phyloP scores from a whole-genome alignment of 2,329 filamentous ascomycete species.

The Aspergillus nomiae region DNA sequence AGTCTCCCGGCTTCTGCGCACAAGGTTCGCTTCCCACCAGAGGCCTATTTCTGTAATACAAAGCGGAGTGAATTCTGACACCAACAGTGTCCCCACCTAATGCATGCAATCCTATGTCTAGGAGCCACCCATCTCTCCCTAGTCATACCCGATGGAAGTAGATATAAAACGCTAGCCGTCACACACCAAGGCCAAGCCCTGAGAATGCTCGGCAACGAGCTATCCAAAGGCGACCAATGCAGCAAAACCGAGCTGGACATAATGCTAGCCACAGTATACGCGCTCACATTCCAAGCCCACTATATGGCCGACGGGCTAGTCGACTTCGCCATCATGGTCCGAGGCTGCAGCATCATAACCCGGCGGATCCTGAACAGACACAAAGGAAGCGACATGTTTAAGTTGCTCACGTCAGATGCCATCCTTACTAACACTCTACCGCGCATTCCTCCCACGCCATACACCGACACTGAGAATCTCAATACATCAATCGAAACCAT shows the following conservation, averaged over 20 bases:
- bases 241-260: slow-evolving; percentile 27
- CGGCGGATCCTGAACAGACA: slow-evolving; percentile 34
- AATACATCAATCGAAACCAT: slow-evolving; percentile 21
- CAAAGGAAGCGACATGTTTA: slow-evolving; percentile 20
- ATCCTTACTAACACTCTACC: slow-evolving; percentile 1
- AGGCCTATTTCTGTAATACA: background rate
- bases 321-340: slow-evolving; percentile 39
- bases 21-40: slow-evolving; percentile 3
- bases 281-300: slow-evolving; percentile 36
- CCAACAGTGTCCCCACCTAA: slow-evolving; percentile 59
- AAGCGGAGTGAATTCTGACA: background rate
- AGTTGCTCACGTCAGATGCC: slow-evolving; percentile 8
- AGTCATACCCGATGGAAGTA: slow-evolving; percentile 53
- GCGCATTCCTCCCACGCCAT: slow-evolving; percentile 10
- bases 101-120: slow-evolving; percentile 70
- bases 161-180: slow-evolving; percentile 61
- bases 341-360: slow-evolving; percentile 35
- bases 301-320: slow-evolving; percentile 36
- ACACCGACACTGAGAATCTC: slow-evolving; percentile 8
- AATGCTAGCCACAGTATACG: slow-evolving; percentile 37
- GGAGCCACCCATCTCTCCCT: slow-evolving; percentile 61
- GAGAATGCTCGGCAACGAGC: slow-evolving; percentile 59
- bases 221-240: slow-evolving; percentile 33
- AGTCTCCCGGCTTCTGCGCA: slow-evolving; percentile 69
- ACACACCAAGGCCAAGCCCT: slow-evolving; percentile 67